These are phyloP conservation scores for Spizellomyces sp. DNA, from an alignment of 192 early-diverging fungal genomes.

Conservation along the genomic window DNA sequence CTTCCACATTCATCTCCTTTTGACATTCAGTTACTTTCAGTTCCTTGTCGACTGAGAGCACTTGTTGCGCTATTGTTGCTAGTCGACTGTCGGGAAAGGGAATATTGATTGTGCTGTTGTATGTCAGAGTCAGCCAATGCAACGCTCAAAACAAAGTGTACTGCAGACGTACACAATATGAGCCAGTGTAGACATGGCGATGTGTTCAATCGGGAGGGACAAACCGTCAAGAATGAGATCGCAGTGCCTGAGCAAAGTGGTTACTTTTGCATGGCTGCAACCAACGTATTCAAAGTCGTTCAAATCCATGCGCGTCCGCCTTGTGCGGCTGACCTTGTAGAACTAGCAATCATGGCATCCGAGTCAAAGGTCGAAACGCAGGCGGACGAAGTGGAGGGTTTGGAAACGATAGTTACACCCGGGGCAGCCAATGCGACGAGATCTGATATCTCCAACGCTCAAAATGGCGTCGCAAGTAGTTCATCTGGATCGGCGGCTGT, in stretches of 20 bases:
- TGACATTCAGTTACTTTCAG: slow-evolving; percentile 12
- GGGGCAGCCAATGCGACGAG: background rate
- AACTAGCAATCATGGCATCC: background rate
- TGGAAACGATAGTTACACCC: background rate
- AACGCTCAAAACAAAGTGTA: background rate
- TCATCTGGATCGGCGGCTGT: background rate
- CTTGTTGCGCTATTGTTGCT: slow-evolving; percentile 13
- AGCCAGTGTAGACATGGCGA: background rate
- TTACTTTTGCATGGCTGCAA: no score
- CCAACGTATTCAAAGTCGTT: no score
- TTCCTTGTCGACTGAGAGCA: slow-evolving; percentile 21
- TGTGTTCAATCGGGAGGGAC: background rate
- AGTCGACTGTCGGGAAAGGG: slow-evolving; percentile 13
- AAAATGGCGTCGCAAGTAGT: background rate
- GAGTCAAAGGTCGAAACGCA: background rate
- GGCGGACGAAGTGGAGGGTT: background rate
- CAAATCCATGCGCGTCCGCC: no score
- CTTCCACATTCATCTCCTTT: slow-evolving; percentile 15
- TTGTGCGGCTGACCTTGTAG: background rate
- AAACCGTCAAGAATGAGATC: no score
- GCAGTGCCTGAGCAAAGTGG: no score
- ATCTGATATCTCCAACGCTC: background rate
- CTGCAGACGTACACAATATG: background rate
- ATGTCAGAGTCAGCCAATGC: background rate
- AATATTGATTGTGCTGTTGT: slow-evolving; percentile 5